Conservation (phyloP, 768 basidiomycete genomes). For the Mycena kentingensis region DNA sequence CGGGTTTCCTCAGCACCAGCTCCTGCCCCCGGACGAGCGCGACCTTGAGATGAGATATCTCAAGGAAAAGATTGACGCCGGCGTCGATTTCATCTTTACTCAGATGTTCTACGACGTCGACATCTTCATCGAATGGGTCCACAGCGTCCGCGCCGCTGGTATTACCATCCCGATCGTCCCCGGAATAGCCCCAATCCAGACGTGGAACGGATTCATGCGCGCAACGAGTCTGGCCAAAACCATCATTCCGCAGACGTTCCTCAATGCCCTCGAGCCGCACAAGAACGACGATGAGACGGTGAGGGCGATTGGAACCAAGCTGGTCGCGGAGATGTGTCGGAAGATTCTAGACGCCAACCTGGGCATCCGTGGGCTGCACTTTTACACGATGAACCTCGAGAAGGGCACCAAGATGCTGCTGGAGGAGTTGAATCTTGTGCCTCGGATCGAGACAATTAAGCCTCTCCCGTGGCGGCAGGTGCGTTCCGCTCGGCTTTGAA, state of each 20-base stretch:
- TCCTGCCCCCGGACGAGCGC: slow-evolving; percentile 71
- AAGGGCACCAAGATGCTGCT: slow-evolving; percentile 94
- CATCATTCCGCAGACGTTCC: slow-evolving; percentile 71
- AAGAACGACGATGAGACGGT: slow-evolving; percentile 94
- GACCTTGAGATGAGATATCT: slow-evolving; percentile 80
- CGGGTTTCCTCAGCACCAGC: slow-evolving; percentile 86
- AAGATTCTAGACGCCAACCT: slow-evolving; percentile 77
- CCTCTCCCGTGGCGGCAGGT: slow-evolving; percentile 98
- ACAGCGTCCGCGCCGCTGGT: slow-evolving; percentile 76
- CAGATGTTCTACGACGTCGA: slow-evolving; percentile 98
- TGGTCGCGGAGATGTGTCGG: slow-evolving; percentile 93
- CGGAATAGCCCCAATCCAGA: slow-evolving; percentile 94
- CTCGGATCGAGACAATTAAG: slow-evolving; percentile 87
- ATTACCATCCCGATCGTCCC: slow-evolving; percentile 90
- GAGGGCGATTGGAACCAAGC: slow-evolving; percentile 86
- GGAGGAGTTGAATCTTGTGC: slow-evolving; percentile 87
- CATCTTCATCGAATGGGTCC: slow-evolving; percentile 91
- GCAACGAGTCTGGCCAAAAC: slow-evolving; percentile 80
- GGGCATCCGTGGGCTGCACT: slow-evolving; percentile 88
- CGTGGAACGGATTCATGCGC: slow-evolving; percentile 91
- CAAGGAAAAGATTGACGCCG: slow-evolving; percentile 90
- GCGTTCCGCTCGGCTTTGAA: slow-evolving; percentile 18
- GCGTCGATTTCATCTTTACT: slow-evolving; percentile 92
- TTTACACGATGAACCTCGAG: slow-evolving; percentile 98
- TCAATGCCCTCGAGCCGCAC: slow-evolving; percentile 80